phyloP scores from a whole-genome alignment of 257 asterid species.

The Rubia yunnanensis region DNA sequence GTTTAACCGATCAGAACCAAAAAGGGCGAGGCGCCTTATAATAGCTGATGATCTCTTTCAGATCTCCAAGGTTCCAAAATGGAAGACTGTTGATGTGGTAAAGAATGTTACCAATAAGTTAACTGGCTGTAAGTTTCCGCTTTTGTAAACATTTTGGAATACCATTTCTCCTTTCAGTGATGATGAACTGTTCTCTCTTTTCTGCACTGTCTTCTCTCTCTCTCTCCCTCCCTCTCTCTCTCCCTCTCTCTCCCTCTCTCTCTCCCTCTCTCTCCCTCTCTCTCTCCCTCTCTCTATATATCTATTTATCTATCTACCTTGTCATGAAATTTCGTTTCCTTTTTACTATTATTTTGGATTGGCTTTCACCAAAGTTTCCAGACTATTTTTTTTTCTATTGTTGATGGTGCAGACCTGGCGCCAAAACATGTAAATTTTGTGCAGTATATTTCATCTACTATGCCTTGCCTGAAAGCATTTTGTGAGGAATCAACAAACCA shows the following conservation, averaged over 20 bases:
- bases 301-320: no score
- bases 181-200: constrained; percentile 9
- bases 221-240: not conserved
- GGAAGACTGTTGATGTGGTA: constrained; percentile 62
- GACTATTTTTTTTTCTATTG: constrained; percentile 4
- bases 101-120: constrained; percentile 51
- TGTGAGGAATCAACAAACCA: constrained; percentile 39
- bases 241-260: no score
- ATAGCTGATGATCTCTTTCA: constrained; percentile 97
- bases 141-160: not conserved
- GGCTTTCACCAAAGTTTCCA: not conserved
- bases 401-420: constrained; percentile 46
- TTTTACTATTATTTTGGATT: not conserved
- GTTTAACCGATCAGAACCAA: constrained; percentile 51
- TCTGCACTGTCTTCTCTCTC: not conserved
- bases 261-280: not conserved
- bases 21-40: constrained; percentile 54
- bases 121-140: constrained; percentile 58
- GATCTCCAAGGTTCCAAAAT: constrained; percentile 65
- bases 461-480: constrained; percentile 64
- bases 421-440: constrained; percentile 53
- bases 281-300: not conserved
- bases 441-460: constrained; percentile 62
- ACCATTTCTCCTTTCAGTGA: not conserved
- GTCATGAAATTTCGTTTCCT: not conserved